Conservation (phyloP, 2,329 filamentous ascomycete species). For the Shiraia sp. region DNA sequence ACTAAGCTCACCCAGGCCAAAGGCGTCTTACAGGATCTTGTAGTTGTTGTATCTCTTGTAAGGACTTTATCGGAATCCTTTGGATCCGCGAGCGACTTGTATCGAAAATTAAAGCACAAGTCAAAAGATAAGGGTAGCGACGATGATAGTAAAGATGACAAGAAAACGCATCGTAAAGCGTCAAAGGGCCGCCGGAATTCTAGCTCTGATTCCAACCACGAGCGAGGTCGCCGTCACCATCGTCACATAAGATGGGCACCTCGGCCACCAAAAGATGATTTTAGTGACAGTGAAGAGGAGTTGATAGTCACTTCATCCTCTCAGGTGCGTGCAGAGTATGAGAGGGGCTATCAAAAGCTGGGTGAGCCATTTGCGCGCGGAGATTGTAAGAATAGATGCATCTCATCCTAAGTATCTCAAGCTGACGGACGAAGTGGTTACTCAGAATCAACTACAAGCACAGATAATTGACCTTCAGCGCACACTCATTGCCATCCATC, state of each 20-base stretch:
- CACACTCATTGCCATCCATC: constrained; percentile 32
- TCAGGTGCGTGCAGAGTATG: constrained; percentile 33
- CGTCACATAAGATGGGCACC: constrained; percentile 15
- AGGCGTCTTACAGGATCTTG: constrained; percentile 26
- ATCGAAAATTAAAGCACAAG: constrained; percentile 33
- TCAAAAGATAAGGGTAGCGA: constrained; percentile 18
- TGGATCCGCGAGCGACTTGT: constrained; percentile 35
- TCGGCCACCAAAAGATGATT: constrained; percentile 17
- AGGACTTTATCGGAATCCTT: constrained; percentile 33
- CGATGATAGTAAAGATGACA: constrained; percentile 11
- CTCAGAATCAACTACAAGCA: constrained; percentile 35
- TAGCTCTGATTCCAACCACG: constrained; percentile 14
- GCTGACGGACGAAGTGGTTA: constrained; percentile 18
- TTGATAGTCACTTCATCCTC: constrained; percentile 26
- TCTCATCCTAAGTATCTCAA: neutral
- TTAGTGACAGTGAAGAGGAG: constrained; percentile 34
- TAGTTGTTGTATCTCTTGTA: constrained; percentile 37
- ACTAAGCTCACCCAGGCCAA: constrained; percentile 23
- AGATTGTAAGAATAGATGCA: constrained; percentile 24
- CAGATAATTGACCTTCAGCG: constrained; percentile 40
- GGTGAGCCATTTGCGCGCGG: constrained; percentile 37
- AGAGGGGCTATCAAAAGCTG: constrained; percentile 32
- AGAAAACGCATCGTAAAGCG: constrained; percentile 2
- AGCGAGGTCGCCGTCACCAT: constrained; percentile 5
- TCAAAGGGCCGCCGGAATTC: constrained; percentile 19